A percentile compares a stretch with the other conserved stretches of the same genome.
Evolutionary conservation across 176 grass and related monocot species (phyloP).

Genomic region (Typha latifolia): DNA sequence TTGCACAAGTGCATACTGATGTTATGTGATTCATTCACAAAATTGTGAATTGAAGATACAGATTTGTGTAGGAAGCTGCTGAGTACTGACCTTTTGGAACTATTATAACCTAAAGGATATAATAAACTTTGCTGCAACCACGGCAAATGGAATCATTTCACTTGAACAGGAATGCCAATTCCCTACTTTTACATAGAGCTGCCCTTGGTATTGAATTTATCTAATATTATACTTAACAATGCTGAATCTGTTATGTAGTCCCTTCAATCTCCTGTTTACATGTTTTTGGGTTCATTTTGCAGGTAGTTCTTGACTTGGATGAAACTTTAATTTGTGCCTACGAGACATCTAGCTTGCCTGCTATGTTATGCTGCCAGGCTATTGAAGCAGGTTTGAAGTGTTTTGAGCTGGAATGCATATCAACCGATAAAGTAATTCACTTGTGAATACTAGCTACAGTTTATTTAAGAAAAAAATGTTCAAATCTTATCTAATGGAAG

Average conservation of each 20-base stretch:
- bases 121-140: too few species aligned
- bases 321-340: slow-evolving; percentile 99
- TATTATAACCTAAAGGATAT: too few species aligned
- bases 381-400: slow-evolving; percentile 87
- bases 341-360: slow-evolving; percentile 77
- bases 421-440: slow-evolving; percentile 64
- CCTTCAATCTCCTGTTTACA: slow-evolving; percentile 10
- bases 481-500: neutral
- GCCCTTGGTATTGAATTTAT: neutral
- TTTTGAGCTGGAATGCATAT: slow-evolving; percentile 92
- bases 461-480: neutral
- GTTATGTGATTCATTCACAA: too few species aligned
- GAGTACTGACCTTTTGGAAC: too few species aligned
- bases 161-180: too few species aligned
- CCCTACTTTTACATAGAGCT: too few species aligned
- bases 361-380: slow-evolving; percentile 69
- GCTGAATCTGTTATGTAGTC: neutral
- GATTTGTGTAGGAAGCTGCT: too few species aligned
- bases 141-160: too few species aligned
- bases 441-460: neutral
- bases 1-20: too few species aligned
- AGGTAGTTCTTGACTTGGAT: slow-evolving; percentile 98
- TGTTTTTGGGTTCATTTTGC: slow-evolving; percentile 18
- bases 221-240: neutral
- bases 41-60: too few species aligned